Conservation (phyloP, 352 stramenopile species). For the Phytophthora idaei region DNA sequence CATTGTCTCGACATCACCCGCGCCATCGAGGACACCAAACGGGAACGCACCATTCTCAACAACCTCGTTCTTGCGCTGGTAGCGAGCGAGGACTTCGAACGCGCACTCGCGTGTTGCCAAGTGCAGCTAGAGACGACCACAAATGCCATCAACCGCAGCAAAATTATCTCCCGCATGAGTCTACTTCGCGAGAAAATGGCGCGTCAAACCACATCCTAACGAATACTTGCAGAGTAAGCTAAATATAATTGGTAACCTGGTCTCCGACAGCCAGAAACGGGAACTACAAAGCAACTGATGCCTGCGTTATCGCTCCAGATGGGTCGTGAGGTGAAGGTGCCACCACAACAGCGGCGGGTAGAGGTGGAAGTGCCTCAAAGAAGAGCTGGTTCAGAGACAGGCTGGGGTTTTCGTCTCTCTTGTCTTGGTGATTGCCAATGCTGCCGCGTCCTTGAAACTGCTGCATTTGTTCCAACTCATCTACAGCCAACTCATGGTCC, state of each 20-base stretch:
- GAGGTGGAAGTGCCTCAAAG: slow-evolving; percentile 39
- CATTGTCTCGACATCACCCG: slow-evolving; percentile 79
- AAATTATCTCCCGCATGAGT: slow-evolving; percentile 84
- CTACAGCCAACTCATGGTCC: slow-evolving; percentile 56
- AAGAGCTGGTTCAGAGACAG: slow-evolving; percentile 40
- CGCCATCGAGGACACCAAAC: slow-evolving; percentile 72
- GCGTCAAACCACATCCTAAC: slow-evolving; percentile 20
- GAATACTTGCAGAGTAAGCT: neutral
- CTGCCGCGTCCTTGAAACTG: slow-evolving; percentile 22
- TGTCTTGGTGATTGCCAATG: slow-evolving; percentile 19
- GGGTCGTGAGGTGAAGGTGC: slow-evolving; percentile 33
- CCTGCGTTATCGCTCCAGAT: slow-evolving; percentile 22
- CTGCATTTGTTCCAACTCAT: slow-evolving; percentile 58
- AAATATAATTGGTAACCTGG: neutral
- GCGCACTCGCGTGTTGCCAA: slow-evolving; percentile 65
- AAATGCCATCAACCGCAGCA: slow-evolving; percentile 74
- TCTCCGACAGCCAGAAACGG: too few relatives aligned
- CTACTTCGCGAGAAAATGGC: slow-evolving; percentile 53
- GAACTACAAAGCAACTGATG: slow-evolving; percentile 34
- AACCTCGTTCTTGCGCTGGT: slow-evolving; percentile 83
- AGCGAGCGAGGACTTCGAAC: slow-evolving; percentile 60
- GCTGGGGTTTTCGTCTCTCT: slow-evolving; percentile 4
- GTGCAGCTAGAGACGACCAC: slow-evolving; percentile 72
- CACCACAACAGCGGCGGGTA: slow-evolving; percentile 33
- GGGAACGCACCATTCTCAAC: slow-evolving; percentile 84